phyloP scores from a whole-genome alignment of 2,329 filamentous ascomycete genomes.

The Hypoxylon sp. region DNA sequence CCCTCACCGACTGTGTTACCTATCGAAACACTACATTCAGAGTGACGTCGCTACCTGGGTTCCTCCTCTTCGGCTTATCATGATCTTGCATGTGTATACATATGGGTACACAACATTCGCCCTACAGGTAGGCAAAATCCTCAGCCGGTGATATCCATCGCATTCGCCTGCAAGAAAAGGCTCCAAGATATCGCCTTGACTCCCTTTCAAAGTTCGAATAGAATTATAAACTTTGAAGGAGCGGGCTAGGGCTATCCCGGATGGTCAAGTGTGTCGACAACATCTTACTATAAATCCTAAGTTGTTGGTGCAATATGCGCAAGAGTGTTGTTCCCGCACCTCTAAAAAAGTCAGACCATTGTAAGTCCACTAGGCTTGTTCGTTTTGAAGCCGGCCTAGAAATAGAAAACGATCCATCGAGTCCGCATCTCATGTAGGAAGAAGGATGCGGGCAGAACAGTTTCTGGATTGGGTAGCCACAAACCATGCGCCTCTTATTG shows the following conservation, averaged over 20 bases:
- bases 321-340: constrained; percentile 21
- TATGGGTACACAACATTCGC: constrained; percentile 15
- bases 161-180: constrained; percentile 25
- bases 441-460: constrained; percentile 35
- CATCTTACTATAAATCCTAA: constrained; percentile 25
- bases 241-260: constrained; percentile 22
- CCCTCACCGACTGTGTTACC: constrained; percentile 18
- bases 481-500: constrained; percentile 29
- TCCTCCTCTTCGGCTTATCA: constrained; percentile 18
- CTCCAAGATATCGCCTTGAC: constrained; percentile 12
- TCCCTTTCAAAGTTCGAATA: constrained; percentile 1
- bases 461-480: constrained; percentile 25
- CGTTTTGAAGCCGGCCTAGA: constrained; percentile 17
- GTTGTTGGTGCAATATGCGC: constrained; percentile 21
- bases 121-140: constrained; percentile 3
- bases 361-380: constrained; percentile 19
- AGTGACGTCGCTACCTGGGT: constrained; percentile 22
- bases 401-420: constrained; percentile 34
- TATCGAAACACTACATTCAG: constrained; percentile 5
- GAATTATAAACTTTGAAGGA: constrained; percentile 15
- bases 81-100: constrained; percentile 16
- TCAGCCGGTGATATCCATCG: constrained; percentile 7
- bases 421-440: constrained; percentile 23
- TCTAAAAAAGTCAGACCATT: constrained; percentile 27
- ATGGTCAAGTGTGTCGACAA: constrained; percentile 15